Conservation (phyloP, 176 grass and related monocot species). For the Poa pratensis region DNA sequence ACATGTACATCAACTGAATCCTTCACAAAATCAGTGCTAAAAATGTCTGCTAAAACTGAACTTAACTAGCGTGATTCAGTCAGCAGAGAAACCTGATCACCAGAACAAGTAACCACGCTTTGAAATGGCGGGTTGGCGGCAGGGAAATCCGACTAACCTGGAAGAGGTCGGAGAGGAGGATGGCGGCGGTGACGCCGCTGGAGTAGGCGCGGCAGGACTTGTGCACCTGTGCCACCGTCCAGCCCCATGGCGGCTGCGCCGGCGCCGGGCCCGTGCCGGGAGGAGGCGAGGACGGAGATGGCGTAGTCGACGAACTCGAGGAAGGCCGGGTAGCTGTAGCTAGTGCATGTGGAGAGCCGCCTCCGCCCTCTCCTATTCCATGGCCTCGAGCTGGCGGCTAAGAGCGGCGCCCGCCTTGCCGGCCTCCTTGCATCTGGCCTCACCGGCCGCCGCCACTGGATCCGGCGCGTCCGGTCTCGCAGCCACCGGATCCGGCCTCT, state of each 20-base stretch:
- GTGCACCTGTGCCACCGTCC: slow-evolving; percentile 73
- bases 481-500: no score
- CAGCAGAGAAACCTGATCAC: not conserved
- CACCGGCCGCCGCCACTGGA: no score
- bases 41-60: not conserved
- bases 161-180: slow-evolving; percentile 90
- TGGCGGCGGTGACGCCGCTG: slow-evolving; percentile 84
- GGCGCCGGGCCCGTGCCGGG: slow-evolving; percentile 46
- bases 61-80: not conserved
- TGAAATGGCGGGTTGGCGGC: not conserved
- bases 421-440: no score
- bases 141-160: slow-evolving; percentile 50
- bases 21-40: not conserved
- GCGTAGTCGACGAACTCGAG: slow-evolving; percentile 77
- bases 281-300: slow-evolving; percentile 58
- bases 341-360: no score
- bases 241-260: slow-evolving; percentile 66
- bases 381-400: no score
- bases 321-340: slow-evolving; percentile 32
- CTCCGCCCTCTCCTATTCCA: no score
- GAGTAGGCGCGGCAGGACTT: slow-evolving; percentile 82
- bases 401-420: no score
- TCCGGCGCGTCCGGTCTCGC: no score
- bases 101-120: not conserved
- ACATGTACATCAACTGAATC: not conserved